A percentile compares a stretch with the other conserved stretches of the same genome.
Conservation (phyloP, 2,329 filamentous ascomycete species). For the Penicillium janthinellum region DNA sequence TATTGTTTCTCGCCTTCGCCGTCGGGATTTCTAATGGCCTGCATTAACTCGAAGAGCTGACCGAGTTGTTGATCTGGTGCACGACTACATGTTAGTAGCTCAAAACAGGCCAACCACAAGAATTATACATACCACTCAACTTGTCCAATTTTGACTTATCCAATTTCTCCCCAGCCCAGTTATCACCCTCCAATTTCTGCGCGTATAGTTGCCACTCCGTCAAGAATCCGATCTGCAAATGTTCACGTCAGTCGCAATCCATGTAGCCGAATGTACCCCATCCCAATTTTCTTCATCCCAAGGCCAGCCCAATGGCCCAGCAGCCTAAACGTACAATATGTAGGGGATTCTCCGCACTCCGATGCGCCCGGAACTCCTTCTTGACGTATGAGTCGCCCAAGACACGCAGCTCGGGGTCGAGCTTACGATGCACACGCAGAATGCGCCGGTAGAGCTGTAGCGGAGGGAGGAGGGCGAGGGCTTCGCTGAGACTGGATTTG, state of each 20-base stretch:
- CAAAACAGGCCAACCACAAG: background rate
- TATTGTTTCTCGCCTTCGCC: slow-evolving; percentile 33
- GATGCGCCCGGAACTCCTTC: slow-evolving; percentile 84
- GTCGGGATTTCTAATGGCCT: slow-evolving; percentile 64
- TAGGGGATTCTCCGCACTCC: slow-evolving; percentile 81
- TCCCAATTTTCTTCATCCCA: background rate
- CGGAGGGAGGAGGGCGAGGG: slow-evolving; percentile 76
- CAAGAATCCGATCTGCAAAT: slow-evolving; percentile 80
- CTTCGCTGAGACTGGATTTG: slow-evolving; percentile 46
- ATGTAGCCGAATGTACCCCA: background rate
- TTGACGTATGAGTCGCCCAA: slow-evolving; percentile 93
- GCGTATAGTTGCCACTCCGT: slow-evolving; percentile 97
- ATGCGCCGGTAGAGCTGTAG: slow-evolving; percentile 87
- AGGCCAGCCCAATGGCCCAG: background rate
- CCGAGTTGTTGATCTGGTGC: slow-evolving; percentile 81
- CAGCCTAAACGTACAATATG: slow-evolving; percentile 69
- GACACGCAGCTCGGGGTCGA: slow-evolving; percentile 72
- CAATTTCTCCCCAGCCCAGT: slow-evolving; percentile 81
- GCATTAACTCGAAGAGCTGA: slow-evolving; percentile 93
- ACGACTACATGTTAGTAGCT: slow-evolving; percentile 8
- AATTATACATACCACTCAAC: slow-evolving; percentile 74
- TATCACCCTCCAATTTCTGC: slow-evolving; percentile 84
- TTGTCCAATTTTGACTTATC: slow-evolving; percentile 84
- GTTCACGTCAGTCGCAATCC: slow-evolving; percentile 4
- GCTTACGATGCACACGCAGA: slow-evolving; percentile 78